These are phyloP conservation scores for Paxillus rubicundulus DNA, from an alignment of 768 basidiomycete species.

Conservation along the genomic window DNA sequence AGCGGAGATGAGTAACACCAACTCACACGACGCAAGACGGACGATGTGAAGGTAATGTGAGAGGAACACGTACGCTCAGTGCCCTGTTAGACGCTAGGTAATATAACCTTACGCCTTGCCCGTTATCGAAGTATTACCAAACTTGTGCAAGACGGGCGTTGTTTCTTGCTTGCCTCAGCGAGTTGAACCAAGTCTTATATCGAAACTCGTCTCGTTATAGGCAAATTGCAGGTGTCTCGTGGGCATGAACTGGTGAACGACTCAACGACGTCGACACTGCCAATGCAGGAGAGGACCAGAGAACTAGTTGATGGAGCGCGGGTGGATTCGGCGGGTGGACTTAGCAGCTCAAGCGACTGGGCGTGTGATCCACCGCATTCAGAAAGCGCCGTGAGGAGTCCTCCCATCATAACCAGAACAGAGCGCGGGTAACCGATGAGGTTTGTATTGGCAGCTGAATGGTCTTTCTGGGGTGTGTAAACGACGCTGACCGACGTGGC, in stretches of 20 bases:
- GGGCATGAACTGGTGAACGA: neutral
- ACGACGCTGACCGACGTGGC: too few relatives aligned
- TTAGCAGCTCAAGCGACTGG: too few relatives aligned
- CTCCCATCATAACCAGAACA: too few relatives aligned
- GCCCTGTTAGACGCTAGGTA: neutral
- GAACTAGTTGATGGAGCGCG: neutral
- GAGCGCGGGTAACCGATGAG: too few relatives aligned
- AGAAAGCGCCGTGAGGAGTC: too few relatives aligned
- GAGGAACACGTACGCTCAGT: neutral
- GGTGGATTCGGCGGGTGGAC: neutral
- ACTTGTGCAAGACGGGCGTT: constrained; percentile 7
- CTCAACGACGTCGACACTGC: too few relatives aligned
- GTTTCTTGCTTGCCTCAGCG: constrained; percentile 17
- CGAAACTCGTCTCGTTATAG: constrained; percentile 7
- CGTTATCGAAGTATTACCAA: constrained; percentile 11
- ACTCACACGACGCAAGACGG: constrained; percentile 7
- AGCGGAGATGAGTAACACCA: constrained; percentile 23
- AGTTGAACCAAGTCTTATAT: constrained; percentile 8
- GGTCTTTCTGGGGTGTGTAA: too few relatives aligned
- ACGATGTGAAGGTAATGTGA: neutral
- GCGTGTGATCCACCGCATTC: too few relatives aligned
- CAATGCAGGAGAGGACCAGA: too few relatives aligned
- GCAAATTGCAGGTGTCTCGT: neutral
- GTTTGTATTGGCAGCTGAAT: too few relatives aligned
- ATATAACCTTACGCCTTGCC: constrained; percentile 2